Evolutionary conservation across 2,329 filamentous ascomycete genomes (phyloP), one percentile per base, ranked within the genome.

Genomic region (Colletotrichum godetiae): DNA sequence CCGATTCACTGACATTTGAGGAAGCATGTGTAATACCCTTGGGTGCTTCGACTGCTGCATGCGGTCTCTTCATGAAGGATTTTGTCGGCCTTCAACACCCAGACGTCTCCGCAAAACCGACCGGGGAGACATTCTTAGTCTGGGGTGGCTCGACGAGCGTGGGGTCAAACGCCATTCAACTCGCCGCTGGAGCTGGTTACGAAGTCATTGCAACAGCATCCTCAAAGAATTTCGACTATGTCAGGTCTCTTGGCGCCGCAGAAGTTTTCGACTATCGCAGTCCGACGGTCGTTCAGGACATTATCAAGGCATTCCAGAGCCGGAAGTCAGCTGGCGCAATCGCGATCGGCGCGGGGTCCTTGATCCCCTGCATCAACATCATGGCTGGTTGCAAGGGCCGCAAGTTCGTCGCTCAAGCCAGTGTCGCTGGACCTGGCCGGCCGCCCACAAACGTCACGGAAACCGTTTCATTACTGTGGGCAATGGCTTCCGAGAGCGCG

Each of bases 101-200:
- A 5, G 66, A 59, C 12, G 65, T 78, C 12, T 15, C 73, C n/a
- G 63, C 73, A 0, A 63, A 56, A 12, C 58, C 75, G 12, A 72
- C 66, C 4, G 71, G 74, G 42, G 77, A 80, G 67, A 74, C 75
- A 0, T 53, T 81, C 10, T 31, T 80, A 27, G 75, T 82, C 53
- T 90, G 87, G 85, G 88, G 88, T n/a, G 89, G 88, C 0, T 83
- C 85, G 3, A 84, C 85, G 0, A 82, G 81, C 19, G 85, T 87
- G 0, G 86, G 87, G 1, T 82, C 82, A 53, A 84, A 82, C 56
- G 84, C 84, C 0, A 83, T 88, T 12, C 87, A 89, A 72, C 79
- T 88, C 0, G 82, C 83, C 1, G 78, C 80, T 6, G 82, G 81
- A 0, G 82, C 84, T 0, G 87, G 87, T 0, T 86, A 85, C 71